These are phyloP conservation scores for Kwoniella dejecticola DNA, from an alignment of 768 basidiomycete genomes.

Conservation along the genomic window DNA sequence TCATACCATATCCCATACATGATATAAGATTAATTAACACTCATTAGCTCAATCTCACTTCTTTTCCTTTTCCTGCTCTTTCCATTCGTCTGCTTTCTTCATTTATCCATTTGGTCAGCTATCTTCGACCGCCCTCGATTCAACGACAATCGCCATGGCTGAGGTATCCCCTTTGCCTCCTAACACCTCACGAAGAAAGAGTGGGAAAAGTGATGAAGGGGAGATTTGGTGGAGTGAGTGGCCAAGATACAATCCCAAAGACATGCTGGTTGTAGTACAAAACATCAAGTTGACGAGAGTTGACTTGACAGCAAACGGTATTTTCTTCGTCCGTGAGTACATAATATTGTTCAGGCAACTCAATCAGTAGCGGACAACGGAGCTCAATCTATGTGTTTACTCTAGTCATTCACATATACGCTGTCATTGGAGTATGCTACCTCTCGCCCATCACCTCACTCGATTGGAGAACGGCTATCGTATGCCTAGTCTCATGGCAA, in stretches of 20 bases:
- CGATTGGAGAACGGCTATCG: slow-evolving; percentile 59
- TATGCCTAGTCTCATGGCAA: slow-evolving; percentile 69
- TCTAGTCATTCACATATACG: slow-evolving; percentile 63
- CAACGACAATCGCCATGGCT: slow-evolving; percentile 3
- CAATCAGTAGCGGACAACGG: no score
- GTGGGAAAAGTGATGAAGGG: slow-evolving; percentile 13
- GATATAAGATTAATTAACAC: no score
- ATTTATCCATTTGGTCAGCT: no score
- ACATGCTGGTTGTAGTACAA: neutral
- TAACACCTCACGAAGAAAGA: neutral
- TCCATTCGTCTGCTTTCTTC: no score
- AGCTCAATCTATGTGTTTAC: slow-evolving; percentile 65
- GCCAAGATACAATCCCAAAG: neutral
- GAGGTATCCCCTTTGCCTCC: neutral
- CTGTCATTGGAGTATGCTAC: slow-evolving; percentile 61
- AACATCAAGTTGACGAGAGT: neutral
- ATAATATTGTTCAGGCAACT: no score
- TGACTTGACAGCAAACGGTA: slow-evolving; percentile 34
- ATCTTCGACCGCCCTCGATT: no score
- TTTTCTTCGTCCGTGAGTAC: slow-evolving; percentile 38
- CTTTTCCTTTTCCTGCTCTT: no score
- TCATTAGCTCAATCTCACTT: no score
- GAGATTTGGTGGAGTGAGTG: slow-evolving; percentile 51
- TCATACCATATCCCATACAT: no score
- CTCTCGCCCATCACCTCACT: slow-evolving; percentile 60